Base-by-base conservation (phyloP, 805 yeast genomes). In the Lachancea sp. region DNA sequence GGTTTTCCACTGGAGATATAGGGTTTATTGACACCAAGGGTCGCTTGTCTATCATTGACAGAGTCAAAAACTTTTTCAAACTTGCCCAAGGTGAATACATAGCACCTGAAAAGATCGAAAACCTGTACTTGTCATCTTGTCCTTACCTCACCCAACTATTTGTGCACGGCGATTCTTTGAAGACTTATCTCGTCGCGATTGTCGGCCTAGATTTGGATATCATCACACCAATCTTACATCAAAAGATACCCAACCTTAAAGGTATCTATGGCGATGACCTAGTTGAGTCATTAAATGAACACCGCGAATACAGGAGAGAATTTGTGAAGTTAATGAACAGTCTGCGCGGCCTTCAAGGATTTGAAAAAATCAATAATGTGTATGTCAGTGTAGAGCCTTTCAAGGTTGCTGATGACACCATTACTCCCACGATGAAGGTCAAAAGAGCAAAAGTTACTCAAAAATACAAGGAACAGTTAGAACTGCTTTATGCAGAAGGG, bases 41-140 rank as follows among this genome's bases (percentile, higher is more conserved):
- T 9, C 69, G 80, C 34, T 56, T 83, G 18, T 66, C 61, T 36
- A 77, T 83, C 43, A 71, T 83, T 50, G 92, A 83, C 54, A 69
- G 92, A 46, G 87, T 83, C 29, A 83, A 83, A 67, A 83, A 83
- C 63, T 82, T 83, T 64, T 83, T 82, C 69, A 83, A 83, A 49
- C 56, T 76, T 40, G 67, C 79, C 3, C 81, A 76, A 55, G 81
- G 81, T 36, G 80, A 76, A 61, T 83, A 82, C 58, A 74, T 83
- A 41, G 82, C 87, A 1, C 84, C 87, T 15, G 92, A 83, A 53
- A 80, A 75, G 59, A 75, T 83, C 49, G 90, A 83, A 55, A 80
- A 78, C 52, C 61, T 65, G 12, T 81, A 82, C 56, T 56, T 77
- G 25, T 68, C 82, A 0, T 63, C 68, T 20, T 70, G 74, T 49